Evolutionary conservation across 208 protist genomes (phyloP).

Genomic region (Trypanosoma avium): DNA sequence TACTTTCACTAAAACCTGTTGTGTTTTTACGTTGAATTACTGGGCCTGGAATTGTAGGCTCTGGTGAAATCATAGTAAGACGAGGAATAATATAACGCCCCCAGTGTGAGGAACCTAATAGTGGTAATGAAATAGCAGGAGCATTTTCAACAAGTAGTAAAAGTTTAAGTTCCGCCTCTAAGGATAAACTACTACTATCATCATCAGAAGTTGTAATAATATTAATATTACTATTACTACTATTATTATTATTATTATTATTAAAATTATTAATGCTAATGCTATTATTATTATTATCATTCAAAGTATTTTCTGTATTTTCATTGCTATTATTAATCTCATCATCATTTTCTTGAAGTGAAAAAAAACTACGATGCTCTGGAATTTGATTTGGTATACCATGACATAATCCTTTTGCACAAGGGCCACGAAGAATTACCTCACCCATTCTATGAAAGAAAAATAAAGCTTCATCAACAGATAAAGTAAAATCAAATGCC

Average conservation of each 20-base stretch:
- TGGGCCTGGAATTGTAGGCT: no score
- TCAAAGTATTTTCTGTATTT: not conserved
- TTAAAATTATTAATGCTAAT: not conserved
- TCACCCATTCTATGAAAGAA: slow-evolving; percentile 22
- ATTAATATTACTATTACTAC: no score
- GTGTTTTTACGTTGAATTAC: no score
- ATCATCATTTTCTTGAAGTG: not conserved
- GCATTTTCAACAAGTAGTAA: slow-evolving; percentile 52
- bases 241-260: not conserved
- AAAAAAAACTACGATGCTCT: not conserved
- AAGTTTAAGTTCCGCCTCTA: slow-evolving; percentile 38
- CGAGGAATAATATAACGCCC: slow-evolving; percentile 37
- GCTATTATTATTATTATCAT: not conserved
- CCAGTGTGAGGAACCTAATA: slow-evolving; percentile 77
- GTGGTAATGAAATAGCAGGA: slow-evolving; percentile 49
- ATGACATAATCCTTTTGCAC: not conserved
- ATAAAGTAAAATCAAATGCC: slow-evolving; percentile 23
- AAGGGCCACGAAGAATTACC: slow-evolving; percentile 6
- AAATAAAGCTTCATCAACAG: slow-evolving; percentile 27
- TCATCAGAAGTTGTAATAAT: no score
- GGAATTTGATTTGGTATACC: not conserved
- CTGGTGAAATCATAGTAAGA: slow-evolving; percentile 15
- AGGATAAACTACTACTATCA: slow-evolving; percentile 11
- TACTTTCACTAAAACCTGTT: no score
- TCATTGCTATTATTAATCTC: not conserved